Percentiles rank a stretch among this genome's conserved stretches.
These are phyloP conservation scores for Leccinum fibrillosum DNA, from an alignment of 768 basidiomycete genomes.

Conservation along the genomic window DNA sequence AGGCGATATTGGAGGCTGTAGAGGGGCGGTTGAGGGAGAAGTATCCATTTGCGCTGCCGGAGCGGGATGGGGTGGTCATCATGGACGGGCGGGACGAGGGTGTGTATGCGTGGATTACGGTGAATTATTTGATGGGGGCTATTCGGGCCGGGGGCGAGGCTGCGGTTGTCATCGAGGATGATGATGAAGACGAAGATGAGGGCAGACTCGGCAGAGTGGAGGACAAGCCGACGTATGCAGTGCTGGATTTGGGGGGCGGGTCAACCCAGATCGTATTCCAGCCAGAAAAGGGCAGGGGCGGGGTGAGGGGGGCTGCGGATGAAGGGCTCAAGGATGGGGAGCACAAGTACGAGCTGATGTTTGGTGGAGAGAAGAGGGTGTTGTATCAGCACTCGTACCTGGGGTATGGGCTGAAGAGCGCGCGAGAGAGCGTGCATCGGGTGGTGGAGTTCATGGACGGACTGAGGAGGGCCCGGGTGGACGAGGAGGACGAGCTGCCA, in stretches of 20 bases:
- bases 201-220: neutral
- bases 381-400: conserved; percentile 98
- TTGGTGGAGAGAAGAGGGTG: conserved; percentile 66
- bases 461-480: conserved; percentile 30
- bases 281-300: conserved; percentile 56
- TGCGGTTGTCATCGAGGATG: conserved; percentile 15
- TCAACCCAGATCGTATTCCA: conserved; percentile 98
- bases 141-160: conserved; percentile 52
- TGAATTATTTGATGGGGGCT: conserved; percentile 84
- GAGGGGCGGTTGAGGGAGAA: conserved; percentile 47
- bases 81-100: conserved; percentile 98
- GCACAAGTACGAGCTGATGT: conserved; percentile 83
- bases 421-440: conserved; percentile 79
- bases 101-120: conserved; percentile 98
- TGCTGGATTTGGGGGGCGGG: conserved; percentile 94
- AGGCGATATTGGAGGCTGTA: conserved; percentile 75
- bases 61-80: conserved; percentile 68
- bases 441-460: conserved; percentile 84
- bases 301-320: conserved; percentile 29
- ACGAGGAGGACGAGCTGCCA: neutral
- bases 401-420: conserved; percentile 93
- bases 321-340: conserved; percentile 69
- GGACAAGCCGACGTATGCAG: conserved; percentile 62
- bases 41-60: conserved; percentile 69
- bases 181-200: neutral